Evolutionary conservation across 2,329 filamentous ascomycete genomes (phyloP).

Genomic region (Fusarium sp.): DNA sequence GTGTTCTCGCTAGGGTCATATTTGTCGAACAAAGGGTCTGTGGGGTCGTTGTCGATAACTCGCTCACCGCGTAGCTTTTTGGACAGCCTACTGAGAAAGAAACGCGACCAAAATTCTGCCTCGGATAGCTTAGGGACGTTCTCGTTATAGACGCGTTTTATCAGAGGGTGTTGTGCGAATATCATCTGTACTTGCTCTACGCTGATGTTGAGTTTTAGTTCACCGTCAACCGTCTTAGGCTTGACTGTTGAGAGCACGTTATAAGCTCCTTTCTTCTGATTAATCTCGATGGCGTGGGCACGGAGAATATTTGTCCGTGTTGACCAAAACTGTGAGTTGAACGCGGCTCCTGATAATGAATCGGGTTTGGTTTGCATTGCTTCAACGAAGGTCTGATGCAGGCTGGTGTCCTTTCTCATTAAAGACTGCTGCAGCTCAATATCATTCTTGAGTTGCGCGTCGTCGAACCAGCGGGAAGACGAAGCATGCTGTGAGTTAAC

Average conservation of each 20-base stretch:
- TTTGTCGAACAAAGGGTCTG: constrained; percentile 85
- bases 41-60: constrained; percentile 80
- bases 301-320: constrained; percentile 87
- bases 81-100: constrained; percentile 90
- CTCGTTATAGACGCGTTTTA: constrained; percentile 92
- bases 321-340: constrained; percentile 95
- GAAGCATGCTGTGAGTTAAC: constrained; percentile 65
- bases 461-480: constrained; percentile 81
- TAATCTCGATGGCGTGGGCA: constrained; percentile 88
- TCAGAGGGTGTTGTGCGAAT: constrained; percentile 90
- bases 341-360: constrained; percentile 81
- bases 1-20: constrained; percentile 83
- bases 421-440: constrained; percentile 88
- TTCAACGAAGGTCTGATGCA: constrained; percentile 90
- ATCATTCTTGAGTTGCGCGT: constrained; percentile 81
- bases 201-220: constrained; percentile 84
- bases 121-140: constrained; percentile 87
- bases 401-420: constrained; percentile 80
- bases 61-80: constrained; percentile 94
- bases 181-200: constrained; percentile 94
- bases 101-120: constrained; percentile 89
- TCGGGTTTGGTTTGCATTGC: constrained; percentile 86
- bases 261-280: constrained; percentile 89
- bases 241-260: constrained; percentile 95
- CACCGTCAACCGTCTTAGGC: constrained; percentile 64